phyloP scores from a whole-genome alignment of 2,329 filamentous ascomycete genomes.

The Trichoderma asperellum region DNA sequence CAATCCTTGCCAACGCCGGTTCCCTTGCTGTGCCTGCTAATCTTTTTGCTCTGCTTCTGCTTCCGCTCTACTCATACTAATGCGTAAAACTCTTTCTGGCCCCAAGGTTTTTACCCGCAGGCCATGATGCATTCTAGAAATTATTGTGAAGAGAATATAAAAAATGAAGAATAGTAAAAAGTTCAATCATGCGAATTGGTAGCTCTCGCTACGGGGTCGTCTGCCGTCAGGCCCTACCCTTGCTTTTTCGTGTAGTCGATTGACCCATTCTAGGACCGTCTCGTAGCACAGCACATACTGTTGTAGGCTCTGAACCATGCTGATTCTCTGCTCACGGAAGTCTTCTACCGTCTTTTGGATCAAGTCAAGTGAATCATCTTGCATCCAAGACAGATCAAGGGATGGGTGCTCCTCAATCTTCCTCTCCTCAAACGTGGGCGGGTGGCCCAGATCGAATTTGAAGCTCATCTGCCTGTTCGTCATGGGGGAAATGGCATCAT shows the following conservation, averaged over 20 bases:
- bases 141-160: constrained; percentile 1
- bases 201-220: constrained; percentile 41
- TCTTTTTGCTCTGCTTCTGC: constrained; percentile 20
- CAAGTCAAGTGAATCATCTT: constrained; percentile 72
- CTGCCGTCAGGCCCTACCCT: constrained; percentile 31
- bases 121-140: constrained; percentile 8
- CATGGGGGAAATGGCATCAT: constrained; percentile 39
- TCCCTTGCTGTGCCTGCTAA: constrained; percentile 16
- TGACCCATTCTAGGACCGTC: constrained; percentile 86
- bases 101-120: background rate
- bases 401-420: constrained; percentile 28
- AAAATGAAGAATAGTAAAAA: background rate
- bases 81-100: background rate
- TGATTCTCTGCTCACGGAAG: constrained; percentile 83
- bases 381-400: constrained; percentile 66
- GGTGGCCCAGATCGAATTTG: constrained; percentile 30
- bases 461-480: constrained; percentile 36
- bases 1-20: constrained; percentile 12
- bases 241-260: constrained; percentile 49
- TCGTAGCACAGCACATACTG: constrained; percentile 98
- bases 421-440: constrained; percentile 29
- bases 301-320: constrained; percentile 93
- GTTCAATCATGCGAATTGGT: constrained; percentile 35
- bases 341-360: constrained; percentile 88
- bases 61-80: background rate